phyloP scores from a whole-genome alignment of 2,329 filamentous ascomycete species.

The Calonectria pauciramosa region DNA sequence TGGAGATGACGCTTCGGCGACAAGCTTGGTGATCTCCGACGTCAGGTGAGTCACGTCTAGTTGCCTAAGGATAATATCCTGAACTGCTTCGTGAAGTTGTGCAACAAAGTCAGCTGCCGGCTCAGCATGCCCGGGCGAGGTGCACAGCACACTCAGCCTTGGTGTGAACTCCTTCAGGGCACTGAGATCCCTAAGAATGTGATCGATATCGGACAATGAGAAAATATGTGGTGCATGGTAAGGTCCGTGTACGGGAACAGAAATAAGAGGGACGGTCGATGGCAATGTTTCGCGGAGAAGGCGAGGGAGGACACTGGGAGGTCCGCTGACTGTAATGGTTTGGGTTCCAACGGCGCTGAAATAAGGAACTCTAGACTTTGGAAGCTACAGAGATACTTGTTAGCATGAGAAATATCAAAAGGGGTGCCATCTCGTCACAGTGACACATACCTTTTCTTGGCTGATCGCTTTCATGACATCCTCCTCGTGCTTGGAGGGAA shows the following conservation, averaged over 20 bases:
- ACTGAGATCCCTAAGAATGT: background rate
- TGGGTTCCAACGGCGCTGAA: background rate
- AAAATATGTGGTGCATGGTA: conserved; percentile 13
- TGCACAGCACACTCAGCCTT: conserved; percentile 2
- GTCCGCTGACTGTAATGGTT: background rate
- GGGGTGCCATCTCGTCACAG: background rate
- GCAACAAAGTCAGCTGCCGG: background rate
- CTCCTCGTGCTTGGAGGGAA: conserved; percentile 1
- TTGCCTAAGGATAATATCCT: background rate
- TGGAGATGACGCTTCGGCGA: conserved; percentile 3
- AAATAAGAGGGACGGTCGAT: background rate
- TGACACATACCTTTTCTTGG: background rate
- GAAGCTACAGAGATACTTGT: conserved; percentile 2
- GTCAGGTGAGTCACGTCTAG: background rate
- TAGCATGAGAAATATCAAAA: background rate
- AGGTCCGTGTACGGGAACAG: conserved; percentile 3
- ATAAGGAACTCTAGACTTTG: conserved; percentile 5
- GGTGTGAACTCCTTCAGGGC: background rate
- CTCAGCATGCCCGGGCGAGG: background rate
- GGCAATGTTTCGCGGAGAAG: conserved; percentile 7
- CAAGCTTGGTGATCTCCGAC: conserved; percentile 1
- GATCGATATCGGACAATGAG: background rate
- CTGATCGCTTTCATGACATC: background rate
- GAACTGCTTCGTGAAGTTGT: background rate
- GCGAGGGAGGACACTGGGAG: conserved; percentile 6